Evolutionary conservation across 1,284 basidiomycete genomes (phyloP).

Genomic region (Paramarasmius palmivorus): DNA sequence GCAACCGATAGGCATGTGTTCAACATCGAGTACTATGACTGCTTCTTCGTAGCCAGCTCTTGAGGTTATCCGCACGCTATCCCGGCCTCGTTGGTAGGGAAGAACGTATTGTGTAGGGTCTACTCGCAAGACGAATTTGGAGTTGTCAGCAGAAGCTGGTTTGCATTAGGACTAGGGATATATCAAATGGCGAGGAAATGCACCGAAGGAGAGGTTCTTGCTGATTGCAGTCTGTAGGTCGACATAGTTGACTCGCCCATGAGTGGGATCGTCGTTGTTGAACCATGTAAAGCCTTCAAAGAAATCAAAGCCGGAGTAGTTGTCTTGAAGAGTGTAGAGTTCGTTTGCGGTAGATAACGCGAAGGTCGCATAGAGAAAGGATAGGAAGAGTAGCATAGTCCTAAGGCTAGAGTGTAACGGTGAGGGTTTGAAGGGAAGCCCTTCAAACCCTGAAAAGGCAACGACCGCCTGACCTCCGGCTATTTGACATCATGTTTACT

Average conservation of each 20-base stretch:
- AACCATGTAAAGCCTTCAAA: slow-evolving; percentile 41
- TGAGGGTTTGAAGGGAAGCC: neutral
- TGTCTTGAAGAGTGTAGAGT: slow-evolving; percentile 4
- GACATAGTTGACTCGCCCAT: slow-evolving; percentile 57
- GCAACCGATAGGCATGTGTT: slow-evolving; percentile 59
- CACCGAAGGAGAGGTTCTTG: slow-evolving; percentile 43
- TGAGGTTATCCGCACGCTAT: slow-evolving; percentile 52
- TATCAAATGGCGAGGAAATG: slow-evolving; percentile 8
- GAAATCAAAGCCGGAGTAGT: slow-evolving; percentile 8
- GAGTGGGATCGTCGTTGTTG: slow-evolving; percentile 51
- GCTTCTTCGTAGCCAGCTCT: slow-evolving; percentile 41
- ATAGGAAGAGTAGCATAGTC: neutral
- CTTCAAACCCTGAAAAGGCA: neutral
- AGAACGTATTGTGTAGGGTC: slow-evolving; percentile 38
- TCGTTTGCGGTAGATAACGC: neutral
- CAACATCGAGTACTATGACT: slow-evolving; percentile 48
- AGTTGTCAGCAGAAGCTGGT: slow-evolving; percentile 25
- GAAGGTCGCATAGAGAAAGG: neutral
- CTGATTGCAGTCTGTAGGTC: slow-evolving; percentile 35
- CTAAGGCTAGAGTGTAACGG: neutral
- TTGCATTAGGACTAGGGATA: neutral
- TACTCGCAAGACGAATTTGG: slow-evolving; percentile 51
- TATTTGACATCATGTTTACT: neutral
- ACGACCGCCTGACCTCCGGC: no score
- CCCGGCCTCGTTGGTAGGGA: slow-evolving; percentile 40